phyloP scores from a whole-genome alignment of 2,329 filamentous ascomycete genomes.

The Fusarium beomiforme region DNA sequence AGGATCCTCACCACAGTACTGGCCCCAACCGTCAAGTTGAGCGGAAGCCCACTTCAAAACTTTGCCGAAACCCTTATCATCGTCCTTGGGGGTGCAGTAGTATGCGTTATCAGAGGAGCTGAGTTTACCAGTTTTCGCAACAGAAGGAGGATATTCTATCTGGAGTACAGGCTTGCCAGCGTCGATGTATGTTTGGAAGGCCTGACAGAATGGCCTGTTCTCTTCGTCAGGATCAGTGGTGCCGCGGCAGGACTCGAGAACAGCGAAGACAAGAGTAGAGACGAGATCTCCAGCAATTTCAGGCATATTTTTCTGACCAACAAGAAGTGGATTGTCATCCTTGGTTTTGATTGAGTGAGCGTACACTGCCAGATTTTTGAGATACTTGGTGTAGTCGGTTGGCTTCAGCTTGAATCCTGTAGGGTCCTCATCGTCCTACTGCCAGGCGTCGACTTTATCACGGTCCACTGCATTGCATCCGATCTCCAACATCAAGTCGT shows the following conservation, averaged over 20 bases:
- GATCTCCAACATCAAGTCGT: slow-evolving; percentile 40
- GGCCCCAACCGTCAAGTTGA: slow-evolving; percentile 47
- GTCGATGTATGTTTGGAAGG: slow-evolving; percentile 45
- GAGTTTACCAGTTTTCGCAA: slow-evolving; percentile 35
- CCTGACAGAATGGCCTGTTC: slow-evolving; percentile 42
- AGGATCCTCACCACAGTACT: slow-evolving; percentile 43
- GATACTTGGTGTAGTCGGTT: slow-evolving; percentile 45
- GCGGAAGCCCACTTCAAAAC: slow-evolving; percentile 47
- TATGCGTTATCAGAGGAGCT: slow-evolving; percentile 39
- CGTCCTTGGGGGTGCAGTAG: slow-evolving; percentile 39
- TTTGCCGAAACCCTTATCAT: slow-evolving; percentile 47
- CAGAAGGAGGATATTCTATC: slow-evolving; percentile 48
- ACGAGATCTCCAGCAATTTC: slow-evolving; percentile 41
- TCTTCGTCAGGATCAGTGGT: slow-evolving; percentile 30
- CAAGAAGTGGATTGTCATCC: slow-evolving; percentile 38
- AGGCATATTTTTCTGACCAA: slow-evolving; percentile 50
- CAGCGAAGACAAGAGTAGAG: slow-evolving; percentile 46
- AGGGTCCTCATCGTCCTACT: slow-evolving; percentile 38
- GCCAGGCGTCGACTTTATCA: slow-evolving; percentile 49
- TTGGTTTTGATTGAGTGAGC: slow-evolving; percentile 44
- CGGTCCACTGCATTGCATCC: slow-evolving; percentile 50
- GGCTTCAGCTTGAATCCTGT: slow-evolving; percentile 45
- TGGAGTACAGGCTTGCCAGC: slow-evolving; percentile 48
- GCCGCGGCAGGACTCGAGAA: slow-evolving; percentile 50
- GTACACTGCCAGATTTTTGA: slow-evolving; percentile 43